phyloP scores from a whole-genome alignment of 192 early-diverging fungal genomes.

The Chytriomyces sp. region DNA sequence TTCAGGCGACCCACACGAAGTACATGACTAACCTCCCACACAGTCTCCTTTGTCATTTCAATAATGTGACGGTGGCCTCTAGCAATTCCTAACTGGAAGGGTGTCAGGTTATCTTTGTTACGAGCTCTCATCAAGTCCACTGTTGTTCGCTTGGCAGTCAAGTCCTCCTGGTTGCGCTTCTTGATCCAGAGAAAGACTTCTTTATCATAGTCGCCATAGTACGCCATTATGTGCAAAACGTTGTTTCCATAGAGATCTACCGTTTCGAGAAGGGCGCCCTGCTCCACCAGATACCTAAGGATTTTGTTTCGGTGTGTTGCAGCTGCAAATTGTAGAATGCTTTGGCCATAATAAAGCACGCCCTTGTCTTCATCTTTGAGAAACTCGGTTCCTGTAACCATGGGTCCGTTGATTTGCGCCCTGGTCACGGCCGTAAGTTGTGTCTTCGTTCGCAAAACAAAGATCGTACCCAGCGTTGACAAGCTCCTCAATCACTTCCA shows the following conservation, averaged over 20 bases:
- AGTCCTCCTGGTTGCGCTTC: background rate
- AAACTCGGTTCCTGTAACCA: slow-evolving; percentile 21
- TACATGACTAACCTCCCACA: slow-evolving; percentile 33
- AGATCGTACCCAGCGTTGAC: slow-evolving; percentile 14
- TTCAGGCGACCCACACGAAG: background rate
- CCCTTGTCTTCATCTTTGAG: slow-evolving; percentile 20
- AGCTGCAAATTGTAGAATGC: slow-evolving; percentile 26
- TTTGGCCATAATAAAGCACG: slow-evolving; percentile 17
- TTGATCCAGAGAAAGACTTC: slow-evolving; percentile 14
- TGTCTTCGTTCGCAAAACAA: background rate
- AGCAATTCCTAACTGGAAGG: slow-evolving; percentile 21
- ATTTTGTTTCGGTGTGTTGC: slow-evolving; percentile 22
- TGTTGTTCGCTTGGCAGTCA: background rate
- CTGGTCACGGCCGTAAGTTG: background rate
- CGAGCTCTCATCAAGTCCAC: slow-evolving; percentile 5
- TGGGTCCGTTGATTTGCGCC: slow-evolving; percentile 26
- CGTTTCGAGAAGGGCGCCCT: slow-evolving; percentile 17
- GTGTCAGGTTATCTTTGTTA: slow-evolving; percentile 32
- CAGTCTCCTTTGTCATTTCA: slow-evolving; percentile 17
- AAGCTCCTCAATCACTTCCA: background rate
- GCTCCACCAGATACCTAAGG: slow-evolving; percentile 30
- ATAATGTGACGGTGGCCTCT: slow-evolving; percentile 11
- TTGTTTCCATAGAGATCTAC: slow-evolving; percentile 37
- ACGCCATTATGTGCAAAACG: slow-evolving; percentile 36
- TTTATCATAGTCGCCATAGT: slow-evolving; percentile 23